Evolutionary conservation across 495 filamentous ascomycete species (phyloP).

Genomic region (Aspergillus bridgeri): DNA sequence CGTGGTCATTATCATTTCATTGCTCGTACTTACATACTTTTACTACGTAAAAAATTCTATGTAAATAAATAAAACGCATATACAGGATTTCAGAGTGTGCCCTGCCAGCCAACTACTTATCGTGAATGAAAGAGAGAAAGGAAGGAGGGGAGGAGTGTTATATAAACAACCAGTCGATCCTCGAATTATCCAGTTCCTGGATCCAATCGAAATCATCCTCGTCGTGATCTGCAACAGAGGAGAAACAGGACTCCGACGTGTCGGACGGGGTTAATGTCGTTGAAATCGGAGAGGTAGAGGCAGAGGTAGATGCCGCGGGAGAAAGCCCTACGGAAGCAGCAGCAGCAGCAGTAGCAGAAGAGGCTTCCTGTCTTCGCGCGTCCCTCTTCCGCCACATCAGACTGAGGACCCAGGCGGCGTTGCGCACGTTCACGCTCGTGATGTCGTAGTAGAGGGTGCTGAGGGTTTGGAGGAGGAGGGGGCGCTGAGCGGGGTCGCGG

Average conservation of each 20-base stretch:
- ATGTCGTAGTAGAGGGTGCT: conserved; percentile 37
- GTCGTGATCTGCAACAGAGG: conserved; percentile 11
- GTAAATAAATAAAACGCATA: conserved; percentile 9
- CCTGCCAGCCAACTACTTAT: neutral
- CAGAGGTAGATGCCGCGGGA: too few species aligned
- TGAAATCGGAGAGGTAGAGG: neutral
- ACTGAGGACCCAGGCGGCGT: conserved; percentile 44
- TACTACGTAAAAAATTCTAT: too few species aligned
- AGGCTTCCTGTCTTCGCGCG: conserved; percentile 15
- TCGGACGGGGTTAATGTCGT: conserved; percentile 5
- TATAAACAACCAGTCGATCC: conserved; percentile 47
- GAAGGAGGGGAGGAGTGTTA: conserved; percentile 11
- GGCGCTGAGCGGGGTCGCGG: conserved; percentile 31
- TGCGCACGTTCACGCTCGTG: conserved; percentile 44
- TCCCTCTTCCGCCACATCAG: conserved; percentile 49
- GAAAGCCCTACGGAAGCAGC: too few species aligned
- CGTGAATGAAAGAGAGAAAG: neutral
- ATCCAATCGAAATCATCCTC: conserved; percentile 45
- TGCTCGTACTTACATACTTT: neutral
- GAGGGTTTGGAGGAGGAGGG: conserved; percentile 35
- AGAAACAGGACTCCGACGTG: neutral
- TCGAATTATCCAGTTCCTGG: conserved; percentile 42
- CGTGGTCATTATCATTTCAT: neutral
- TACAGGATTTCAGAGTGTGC: neutral
- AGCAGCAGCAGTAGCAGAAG: neutral